Conservation (phyloP, 148 eudicot species). For the Polygonum maritimum region DNA sequence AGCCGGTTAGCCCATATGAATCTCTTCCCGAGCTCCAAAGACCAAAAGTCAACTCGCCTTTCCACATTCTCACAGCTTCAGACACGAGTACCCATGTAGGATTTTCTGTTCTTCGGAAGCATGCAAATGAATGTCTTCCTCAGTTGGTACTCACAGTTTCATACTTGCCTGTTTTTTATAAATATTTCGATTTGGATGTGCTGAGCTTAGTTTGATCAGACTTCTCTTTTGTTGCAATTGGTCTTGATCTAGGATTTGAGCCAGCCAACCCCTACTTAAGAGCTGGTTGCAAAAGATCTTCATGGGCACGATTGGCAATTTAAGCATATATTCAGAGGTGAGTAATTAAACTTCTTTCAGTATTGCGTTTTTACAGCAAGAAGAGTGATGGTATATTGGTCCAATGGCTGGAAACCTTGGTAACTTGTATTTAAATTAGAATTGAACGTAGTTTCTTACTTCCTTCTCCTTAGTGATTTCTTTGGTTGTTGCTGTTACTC, state of each 20-base stretch:
- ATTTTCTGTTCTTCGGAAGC: conserved; percentile 86
- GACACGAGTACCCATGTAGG: conserved; percentile 99
- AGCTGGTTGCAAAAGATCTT: conserved; percentile 76
- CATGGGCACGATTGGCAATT: conserved; percentile 89
- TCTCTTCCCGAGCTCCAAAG: conserved; percentile 39
- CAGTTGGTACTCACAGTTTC: conserved; percentile 44
- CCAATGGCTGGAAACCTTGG: not conserved
- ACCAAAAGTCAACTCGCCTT: conserved; percentile 46
- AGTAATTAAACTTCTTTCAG: not conserved
- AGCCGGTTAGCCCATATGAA: conserved; percentile 49
- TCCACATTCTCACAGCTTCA: conserved; percentile 79
- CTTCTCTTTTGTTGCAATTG: conserved; percentile 4
- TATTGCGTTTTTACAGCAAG: not conserved
- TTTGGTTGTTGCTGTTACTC: too few relatives aligned
- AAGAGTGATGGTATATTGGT: not conserved
- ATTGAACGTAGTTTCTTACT: too few relatives aligned
- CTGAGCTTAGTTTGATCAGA: not conserved
- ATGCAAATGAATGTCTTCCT: conserved; percentile 90
- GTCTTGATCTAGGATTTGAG: conserved; percentile 51
- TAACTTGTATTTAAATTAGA: too few relatives aligned
- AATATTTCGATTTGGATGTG: not conserved
- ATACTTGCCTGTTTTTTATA: not conserved
- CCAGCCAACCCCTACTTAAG: conserved; percentile 73
- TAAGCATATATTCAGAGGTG: conserved; percentile 85
- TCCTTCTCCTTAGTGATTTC: too few relatives aligned